Conservation (phyloP, 208 protist species). For the Crithidia fasciculata region DNA sequence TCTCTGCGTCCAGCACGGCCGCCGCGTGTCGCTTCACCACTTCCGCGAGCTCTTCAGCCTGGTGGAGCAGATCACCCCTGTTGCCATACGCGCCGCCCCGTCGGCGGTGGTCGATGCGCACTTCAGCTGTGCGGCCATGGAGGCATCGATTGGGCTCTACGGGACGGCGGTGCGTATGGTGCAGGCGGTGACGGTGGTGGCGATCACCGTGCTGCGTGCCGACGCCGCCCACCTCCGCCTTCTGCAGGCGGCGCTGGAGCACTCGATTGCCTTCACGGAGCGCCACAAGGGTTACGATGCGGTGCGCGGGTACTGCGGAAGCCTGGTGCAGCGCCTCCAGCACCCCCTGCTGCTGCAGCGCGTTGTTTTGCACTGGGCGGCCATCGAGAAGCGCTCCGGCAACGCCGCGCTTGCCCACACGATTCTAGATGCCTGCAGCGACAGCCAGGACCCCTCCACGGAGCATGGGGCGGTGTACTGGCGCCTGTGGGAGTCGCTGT, state of each 20-base stretch:
- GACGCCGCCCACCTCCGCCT: constrained; percentile 33
- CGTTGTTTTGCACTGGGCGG: constrained; percentile 78
- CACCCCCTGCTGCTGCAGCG: constrained; percentile 58
- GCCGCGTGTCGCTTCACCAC: constrained; percentile 45
- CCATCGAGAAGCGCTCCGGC: constrained; percentile 68
- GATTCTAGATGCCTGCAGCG: constrained; percentile 71
- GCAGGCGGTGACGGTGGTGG: constrained; percentile 36
- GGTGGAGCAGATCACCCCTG: constrained; percentile 45
- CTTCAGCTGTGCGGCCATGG: constrained; percentile 64
- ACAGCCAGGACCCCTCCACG: constrained; percentile 70
- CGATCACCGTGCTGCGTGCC: constrained; percentile 18
- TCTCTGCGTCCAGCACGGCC: constrained; percentile 45
- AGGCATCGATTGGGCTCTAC: constrained; percentile 58
- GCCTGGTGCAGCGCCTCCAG: constrained; percentile 38
- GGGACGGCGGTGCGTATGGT: constrained; percentile 53
- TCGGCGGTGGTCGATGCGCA: constrained; percentile 54
- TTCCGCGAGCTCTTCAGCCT: constrained; percentile 70
- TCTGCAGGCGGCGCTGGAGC: constrained; percentile 56
- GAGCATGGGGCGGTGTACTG: constrained; percentile 69
- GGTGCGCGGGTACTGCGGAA: constrained; percentile 46
- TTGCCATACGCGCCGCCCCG: constrained; percentile 36
- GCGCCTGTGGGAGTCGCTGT: constrained; percentile 80
- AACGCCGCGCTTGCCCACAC: constrained; percentile 55
- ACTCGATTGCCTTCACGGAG: constrained; percentile 50
- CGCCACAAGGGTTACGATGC: constrained; percentile 48